phyloP scores from a whole-genome alignment of 768 basidiomycete species.

The Phylloporus sp. region DNA sequence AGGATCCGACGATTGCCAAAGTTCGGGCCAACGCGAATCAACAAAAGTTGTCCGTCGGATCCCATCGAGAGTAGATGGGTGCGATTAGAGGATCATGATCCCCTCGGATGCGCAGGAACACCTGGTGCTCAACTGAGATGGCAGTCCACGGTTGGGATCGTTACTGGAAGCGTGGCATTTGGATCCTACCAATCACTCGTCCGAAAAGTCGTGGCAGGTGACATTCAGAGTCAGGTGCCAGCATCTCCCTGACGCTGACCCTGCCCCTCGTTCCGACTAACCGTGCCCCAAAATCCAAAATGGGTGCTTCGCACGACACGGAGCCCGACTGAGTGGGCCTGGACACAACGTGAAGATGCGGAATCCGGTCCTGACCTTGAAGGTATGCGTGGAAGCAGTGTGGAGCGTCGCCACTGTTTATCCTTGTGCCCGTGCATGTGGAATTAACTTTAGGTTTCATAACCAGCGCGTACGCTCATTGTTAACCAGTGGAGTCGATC shows the following conservation, averaged over 20 bases:
- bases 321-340: background rate
- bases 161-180: background rate
- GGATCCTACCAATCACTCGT: too few relatives aligned
- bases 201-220: background rate
- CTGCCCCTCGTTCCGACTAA: constrained; percentile 30
- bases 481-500: constrained; percentile 48
- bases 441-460: constrained; percentile 20
- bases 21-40: constrained; percentile 11
- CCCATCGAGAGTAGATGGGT: constrained; percentile 12
- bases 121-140: background rate
- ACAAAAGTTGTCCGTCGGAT: constrained; percentile 9
- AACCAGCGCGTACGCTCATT: constrained; percentile 43
- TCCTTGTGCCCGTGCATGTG: constrained; percentile 15
- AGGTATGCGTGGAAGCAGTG: constrained; percentile 11
- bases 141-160: background rate
- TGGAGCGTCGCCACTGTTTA: too few relatives aligned
- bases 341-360: constrained; percentile 11
- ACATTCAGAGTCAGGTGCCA: constrained; percentile 1
- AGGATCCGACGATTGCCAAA: background rate
- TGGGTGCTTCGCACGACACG: constrained; percentile 22
- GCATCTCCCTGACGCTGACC: constrained; percentile 12
- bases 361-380: background rate
- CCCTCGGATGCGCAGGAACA: constrained; percentile 11
- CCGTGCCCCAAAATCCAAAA: constrained; percentile 36
- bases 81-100: constrained; percentile 1